phyloP scores from a whole-genome alignment of 805 yeast species.

The Cyberlindnera amylophila region DNA sequence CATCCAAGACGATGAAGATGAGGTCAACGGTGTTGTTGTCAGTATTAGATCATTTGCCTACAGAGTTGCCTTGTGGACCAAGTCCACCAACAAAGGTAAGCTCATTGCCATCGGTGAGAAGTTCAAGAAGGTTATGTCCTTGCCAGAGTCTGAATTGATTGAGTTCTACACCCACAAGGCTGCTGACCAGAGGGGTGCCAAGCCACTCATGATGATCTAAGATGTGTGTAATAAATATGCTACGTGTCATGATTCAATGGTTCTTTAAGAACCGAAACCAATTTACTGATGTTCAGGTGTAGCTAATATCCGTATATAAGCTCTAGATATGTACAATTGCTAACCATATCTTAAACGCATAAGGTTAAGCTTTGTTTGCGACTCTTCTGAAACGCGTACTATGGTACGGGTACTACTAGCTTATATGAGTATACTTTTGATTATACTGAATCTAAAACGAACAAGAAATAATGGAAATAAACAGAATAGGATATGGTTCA shows the following conservation, averaged over 20 bases:
- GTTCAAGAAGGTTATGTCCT: slow-evolving; percentile 79
- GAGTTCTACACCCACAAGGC: slow-evolving; percentile 68
- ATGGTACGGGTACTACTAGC: too few relatives aligned
- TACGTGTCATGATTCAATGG: slow-evolving; percentile 4
- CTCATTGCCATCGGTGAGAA: slow-evolving; percentile 77
- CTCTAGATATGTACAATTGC: too few relatives aligned
- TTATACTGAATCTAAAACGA: too few relatives aligned
- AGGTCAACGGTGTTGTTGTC: slow-evolving; percentile 91
- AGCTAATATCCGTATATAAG: too few relatives aligned
- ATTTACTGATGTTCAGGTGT: background rate
- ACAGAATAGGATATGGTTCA: too few relatives aligned
- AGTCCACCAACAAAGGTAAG: slow-evolving; percentile 60
- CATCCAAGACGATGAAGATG: slow-evolving; percentile 71
- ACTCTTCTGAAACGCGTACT: too few relatives aligned
- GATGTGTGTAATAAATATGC: slow-evolving; percentile 1
- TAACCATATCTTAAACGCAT: too few relatives aligned
- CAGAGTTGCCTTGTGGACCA: slow-evolving; percentile 93
- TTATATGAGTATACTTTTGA: too few relatives aligned
- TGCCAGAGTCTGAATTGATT: slow-evolving; percentile 69
- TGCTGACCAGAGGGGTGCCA: slow-evolving; percentile 25
- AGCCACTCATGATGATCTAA: slow-evolving; percentile 28
- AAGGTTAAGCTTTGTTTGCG: too few relatives aligned
- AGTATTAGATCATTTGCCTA: slow-evolving; percentile 78
- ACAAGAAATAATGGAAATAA: too few relatives aligned
- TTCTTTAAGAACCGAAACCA: background rate